Evolutionary conservation across 306 rosid genomes (phyloP).

Genomic region (Malus fusca): DNA sequence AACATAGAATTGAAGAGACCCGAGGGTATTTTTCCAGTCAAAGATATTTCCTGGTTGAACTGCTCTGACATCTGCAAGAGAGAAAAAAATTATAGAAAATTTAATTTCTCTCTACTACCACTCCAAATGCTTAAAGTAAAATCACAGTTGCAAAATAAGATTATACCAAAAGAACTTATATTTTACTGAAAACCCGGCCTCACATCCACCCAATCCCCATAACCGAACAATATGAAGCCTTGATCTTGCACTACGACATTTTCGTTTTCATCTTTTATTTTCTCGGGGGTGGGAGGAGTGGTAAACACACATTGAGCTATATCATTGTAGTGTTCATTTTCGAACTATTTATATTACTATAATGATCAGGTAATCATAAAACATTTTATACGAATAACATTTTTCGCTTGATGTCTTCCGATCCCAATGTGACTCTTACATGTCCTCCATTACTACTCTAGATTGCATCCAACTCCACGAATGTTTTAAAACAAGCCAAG

Average conservation of each 20-base stretch:
- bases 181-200: not conserved
- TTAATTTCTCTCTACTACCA: not conserved
- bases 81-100: not conserved
- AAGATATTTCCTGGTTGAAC: slow-evolving; percentile 82
- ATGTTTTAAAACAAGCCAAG: not conserved
- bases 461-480: not conserved
- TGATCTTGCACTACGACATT: not conserved
- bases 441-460: not conserved
- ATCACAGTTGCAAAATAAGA: not conserved
- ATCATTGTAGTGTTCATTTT: not conserved
- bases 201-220: not conserved
- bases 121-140: not conserved
- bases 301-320: not conserved
- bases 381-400: not conserved
- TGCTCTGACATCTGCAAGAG: slow-evolving; percentile 90
- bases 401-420: not conserved
- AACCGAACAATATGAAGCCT: not conserved
- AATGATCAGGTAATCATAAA: not conserved
- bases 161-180: not conserved
- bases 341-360: not conserved
- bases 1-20: slow-evolving; percentile 94
- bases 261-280: not conserved
- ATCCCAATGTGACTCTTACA: not conserved
- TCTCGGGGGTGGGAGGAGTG: not conserved
- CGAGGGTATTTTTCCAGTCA: slow-evolving; percentile 91